These are phyloP conservation scores for Hagleromyces aurorensis DNA, from an alignment of 805 yeast genomes.

Conservation along the genomic window DNA sequence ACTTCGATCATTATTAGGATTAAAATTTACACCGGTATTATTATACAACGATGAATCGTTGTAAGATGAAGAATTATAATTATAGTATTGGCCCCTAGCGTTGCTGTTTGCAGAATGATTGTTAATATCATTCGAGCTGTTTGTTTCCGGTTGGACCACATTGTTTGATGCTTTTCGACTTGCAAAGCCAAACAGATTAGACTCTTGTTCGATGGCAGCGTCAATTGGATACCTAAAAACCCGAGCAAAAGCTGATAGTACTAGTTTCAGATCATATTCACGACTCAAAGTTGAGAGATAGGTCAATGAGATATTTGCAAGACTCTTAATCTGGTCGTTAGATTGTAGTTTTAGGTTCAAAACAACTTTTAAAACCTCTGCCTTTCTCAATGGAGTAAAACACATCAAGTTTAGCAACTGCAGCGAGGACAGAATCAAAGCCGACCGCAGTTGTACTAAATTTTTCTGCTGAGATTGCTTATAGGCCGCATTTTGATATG, in stretches of 20 bases:
- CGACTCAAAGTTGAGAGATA: constrained; percentile 46
- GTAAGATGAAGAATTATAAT: constrained; percentile 3
- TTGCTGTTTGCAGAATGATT: constrained; percentile 1
- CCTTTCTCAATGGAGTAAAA: constrained; percentile 4
- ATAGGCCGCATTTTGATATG: constrained; percentile 10
- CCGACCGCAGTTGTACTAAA: constrained; percentile 29
- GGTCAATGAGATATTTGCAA: constrained; percentile 50
- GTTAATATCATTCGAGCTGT: constrained; percentile 2
- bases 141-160: constrained; percentile 4
- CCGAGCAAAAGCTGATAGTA: constrained; percentile 41
- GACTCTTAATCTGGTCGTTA: constrained; percentile 22
- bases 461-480: constrained; percentile 17
- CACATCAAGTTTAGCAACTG: constrained; percentile 53
- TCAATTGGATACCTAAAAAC: constrained; percentile 42
- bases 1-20: too few species aligned
- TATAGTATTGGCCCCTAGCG: too few species aligned
- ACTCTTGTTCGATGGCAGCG: constrained; percentile 32
- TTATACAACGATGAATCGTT: constrained; percentile 1
- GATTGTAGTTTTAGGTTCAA: constrained; percentile 8
- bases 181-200: constrained; percentile 29
- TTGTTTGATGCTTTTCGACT: constrained; percentile 8
- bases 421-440: constrained; percentile 46
- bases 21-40: too few species aligned
- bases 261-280: constrained; percentile 44
- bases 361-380: constrained; percentile 4